Evolutionary conservation across 306 rosid species (phyloP).

Genomic region (Gynostemma pentaphyllum): DNA sequence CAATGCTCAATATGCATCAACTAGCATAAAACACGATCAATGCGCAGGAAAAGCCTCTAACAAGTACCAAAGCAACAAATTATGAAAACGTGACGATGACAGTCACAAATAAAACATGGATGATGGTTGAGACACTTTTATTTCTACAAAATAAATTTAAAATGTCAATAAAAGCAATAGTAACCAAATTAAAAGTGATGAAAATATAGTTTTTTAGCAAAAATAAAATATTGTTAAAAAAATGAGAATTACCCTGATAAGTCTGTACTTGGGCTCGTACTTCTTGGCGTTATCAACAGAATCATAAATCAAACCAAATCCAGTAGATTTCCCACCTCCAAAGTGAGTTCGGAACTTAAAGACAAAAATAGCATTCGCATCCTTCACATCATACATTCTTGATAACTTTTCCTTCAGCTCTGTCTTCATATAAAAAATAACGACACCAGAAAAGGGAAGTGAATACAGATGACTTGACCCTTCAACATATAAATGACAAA

Average conservation of each 20-base stretch:
- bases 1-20: no score
- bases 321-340: slow-evolving; percentile 96
- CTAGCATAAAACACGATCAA: no score
- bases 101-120: no score
- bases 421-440: slow-evolving; percentile 25
- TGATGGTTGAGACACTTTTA: no score
- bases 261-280: slow-evolving; percentile 88
- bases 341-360: slow-evolving; percentile 86
- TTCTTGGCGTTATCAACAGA: slow-evolving; percentile 83
- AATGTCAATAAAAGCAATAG: not conserved
- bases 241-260: slow-evolving; percentile 52
- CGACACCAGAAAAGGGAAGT: not conserved
- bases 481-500: no score
- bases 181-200: no score
- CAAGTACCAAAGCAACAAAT: no score
- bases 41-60: no score
- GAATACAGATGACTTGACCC: no score
- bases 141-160: not conserved
- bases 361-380: slow-evolving; percentile 66
- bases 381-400: slow-evolving; percentile 71
- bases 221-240: not conserved
- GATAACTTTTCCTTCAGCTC: slow-evolving; percentile 88
- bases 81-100: no score
- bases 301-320: slow-evolving; percentile 88
- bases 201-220: no score